Evolutionary conservation across 495 filamentous ascomycete species (phyloP).

Genomic region (Bathelium albidoporum): DNA sequence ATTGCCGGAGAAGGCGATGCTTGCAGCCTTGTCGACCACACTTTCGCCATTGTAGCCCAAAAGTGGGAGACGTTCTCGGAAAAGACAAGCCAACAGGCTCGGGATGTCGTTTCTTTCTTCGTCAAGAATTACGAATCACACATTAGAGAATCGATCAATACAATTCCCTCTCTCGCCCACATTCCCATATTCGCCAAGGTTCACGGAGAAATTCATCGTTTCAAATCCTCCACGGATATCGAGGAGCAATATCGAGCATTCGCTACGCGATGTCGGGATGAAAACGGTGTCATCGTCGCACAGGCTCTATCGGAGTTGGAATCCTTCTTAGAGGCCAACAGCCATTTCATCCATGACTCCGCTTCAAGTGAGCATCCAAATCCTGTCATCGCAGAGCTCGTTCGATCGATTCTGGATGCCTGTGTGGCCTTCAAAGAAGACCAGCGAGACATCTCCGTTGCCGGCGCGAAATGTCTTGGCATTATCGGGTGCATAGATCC

Average conservation of each 20-base stretch:
- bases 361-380: slow-evolving; percentile 81
- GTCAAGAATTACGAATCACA: slow-evolving; percentile 48
- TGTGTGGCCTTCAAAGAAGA: slow-evolving; percentile 65
- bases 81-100: slow-evolving; percentile 45
- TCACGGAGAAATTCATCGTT: slow-evolving; percentile 48
- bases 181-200: slow-evolving; percentile 58
- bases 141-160: slow-evolving; percentile 54
- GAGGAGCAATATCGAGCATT: slow-evolving; percentile 59
- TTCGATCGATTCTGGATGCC: slow-evolving; percentile 72
- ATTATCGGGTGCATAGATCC: slow-evolving; percentile 86
- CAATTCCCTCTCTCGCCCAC: slow-evolving; percentile 66
- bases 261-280: slow-evolving; percentile 60
- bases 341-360: slow-evolving; percentile 70
- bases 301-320: slow-evolving; percentile 69
- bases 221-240: slow-evolving; percentile 51
- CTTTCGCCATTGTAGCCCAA: slow-evolving; percentile 72
- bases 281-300: slow-evolving; percentile 72
- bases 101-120: slow-evolving; percentile 53
- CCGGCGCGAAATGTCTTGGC: slow-evolving; percentile 71
- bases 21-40: slow-evolving; percentile 69
- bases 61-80: slow-evolving; percentile 64
- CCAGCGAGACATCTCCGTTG: slow-evolving; percentile 52
- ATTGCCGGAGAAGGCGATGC: slow-evolving; percentile 67
- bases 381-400: slow-evolving; percentile 56
- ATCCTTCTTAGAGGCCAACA: slow-evolving; percentile 58